phyloP scores from a whole-genome alignment of 2,329 filamentous ascomycete genomes.

The Diplodia sapinea region DNA sequence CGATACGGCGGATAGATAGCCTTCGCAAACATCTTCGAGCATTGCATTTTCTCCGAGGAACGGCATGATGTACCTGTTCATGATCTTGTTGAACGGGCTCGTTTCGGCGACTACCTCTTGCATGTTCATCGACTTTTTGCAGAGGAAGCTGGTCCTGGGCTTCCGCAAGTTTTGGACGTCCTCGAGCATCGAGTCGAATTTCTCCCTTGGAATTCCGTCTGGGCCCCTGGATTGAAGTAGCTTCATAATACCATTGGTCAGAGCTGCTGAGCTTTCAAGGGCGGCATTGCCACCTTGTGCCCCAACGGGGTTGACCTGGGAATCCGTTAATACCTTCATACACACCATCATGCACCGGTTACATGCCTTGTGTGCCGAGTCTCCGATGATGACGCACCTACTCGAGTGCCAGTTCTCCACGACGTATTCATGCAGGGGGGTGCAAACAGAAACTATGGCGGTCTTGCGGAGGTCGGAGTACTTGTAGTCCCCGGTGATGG shows the following conservation, averaged over 20 bases:
- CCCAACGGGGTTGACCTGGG: constrained; percentile 34
- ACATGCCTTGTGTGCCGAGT: constrained; percentile 51
- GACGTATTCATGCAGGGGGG: constrained; percentile 48
- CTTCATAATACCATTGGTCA: constrained; percentile 28
- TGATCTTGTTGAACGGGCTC: not conserved
- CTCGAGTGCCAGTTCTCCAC: constrained; percentile 49
- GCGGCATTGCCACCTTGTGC: constrained; percentile 37
- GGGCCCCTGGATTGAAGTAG: not conserved
- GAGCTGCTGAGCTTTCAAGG: constrained; percentile 35
- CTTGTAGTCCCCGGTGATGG: constrained; percentile 39
- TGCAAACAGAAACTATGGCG: constrained; percentile 35
- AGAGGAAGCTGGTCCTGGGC: not conserved
- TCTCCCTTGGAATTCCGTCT: not conserved
- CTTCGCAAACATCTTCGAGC: not conserved
- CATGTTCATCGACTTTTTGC: not conserved
- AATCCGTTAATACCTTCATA: not conserved
- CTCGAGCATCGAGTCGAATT: not conserved
- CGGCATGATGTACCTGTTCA: constrained; percentile 8
- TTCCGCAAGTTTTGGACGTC: not conserved
- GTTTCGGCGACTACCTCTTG: not conserved
- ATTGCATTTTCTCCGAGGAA: not conserved
- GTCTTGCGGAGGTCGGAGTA: constrained; percentile 47
- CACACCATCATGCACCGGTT: not conserved
- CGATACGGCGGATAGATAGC: not conserved
- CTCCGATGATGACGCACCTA: constrained; percentile 50